These are phyloP conservation scores for Mrakia blollopis DNA, from an alignment of 768 basidiomycete genomes.

Conservation along the genomic window DNA sequence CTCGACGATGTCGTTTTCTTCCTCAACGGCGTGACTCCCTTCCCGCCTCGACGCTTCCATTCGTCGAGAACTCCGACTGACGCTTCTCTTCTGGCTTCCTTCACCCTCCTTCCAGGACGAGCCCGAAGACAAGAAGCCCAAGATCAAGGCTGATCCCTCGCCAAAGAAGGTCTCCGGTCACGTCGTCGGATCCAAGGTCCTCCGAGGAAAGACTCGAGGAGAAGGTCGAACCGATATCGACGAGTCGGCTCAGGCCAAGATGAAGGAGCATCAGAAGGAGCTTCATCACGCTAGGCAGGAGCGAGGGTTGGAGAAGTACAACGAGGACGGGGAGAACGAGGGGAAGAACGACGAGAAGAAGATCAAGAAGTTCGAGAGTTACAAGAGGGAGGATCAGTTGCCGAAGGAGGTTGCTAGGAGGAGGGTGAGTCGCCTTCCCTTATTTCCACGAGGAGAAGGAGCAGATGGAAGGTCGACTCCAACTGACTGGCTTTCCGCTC, in stretches of 20 bases:
- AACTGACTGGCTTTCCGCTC: not conserved
- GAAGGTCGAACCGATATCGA: slow-evolving; percentile 72
- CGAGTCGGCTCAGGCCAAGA: slow-evolving; percentile 66
- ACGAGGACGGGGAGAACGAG: slow-evolving; percentile 68
- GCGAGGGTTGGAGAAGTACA: slow-evolving; percentile 75
- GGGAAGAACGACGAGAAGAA: slow-evolving; percentile 82
- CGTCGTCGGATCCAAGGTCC: slow-evolving; percentile 73
- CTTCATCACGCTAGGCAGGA: slow-evolving; percentile 70
- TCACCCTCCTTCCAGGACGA: slow-evolving; percentile 49
- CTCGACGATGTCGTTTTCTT: slow-evolving; percentile 86
- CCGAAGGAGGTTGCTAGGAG: slow-evolving; percentile 76
- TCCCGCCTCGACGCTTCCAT: not conserved
- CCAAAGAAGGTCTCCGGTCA: slow-evolving; percentile 55
- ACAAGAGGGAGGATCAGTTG: slow-evolving; percentile 86
- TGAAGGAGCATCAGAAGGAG: slow-evolving; percentile 81
- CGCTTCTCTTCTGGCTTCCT: not conserved
- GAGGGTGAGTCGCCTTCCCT: slow-evolving; percentile 54
- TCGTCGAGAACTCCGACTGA: not conserved
- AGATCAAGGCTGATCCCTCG: slow-evolving; percentile 49
- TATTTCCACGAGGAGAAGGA: not conserved
- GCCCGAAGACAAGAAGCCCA: slow-evolving; percentile 48
- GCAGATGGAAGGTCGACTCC: slow-evolving; percentile 1
- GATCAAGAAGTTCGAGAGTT: slow-evolving; percentile 94
- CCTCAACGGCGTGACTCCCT: slow-evolving; percentile 39
- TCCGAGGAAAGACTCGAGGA: slow-evolving; percentile 78